Conservation (phyloP, 768 basidiomycete species). For the Rhodotorula taiwanensis region DNA sequence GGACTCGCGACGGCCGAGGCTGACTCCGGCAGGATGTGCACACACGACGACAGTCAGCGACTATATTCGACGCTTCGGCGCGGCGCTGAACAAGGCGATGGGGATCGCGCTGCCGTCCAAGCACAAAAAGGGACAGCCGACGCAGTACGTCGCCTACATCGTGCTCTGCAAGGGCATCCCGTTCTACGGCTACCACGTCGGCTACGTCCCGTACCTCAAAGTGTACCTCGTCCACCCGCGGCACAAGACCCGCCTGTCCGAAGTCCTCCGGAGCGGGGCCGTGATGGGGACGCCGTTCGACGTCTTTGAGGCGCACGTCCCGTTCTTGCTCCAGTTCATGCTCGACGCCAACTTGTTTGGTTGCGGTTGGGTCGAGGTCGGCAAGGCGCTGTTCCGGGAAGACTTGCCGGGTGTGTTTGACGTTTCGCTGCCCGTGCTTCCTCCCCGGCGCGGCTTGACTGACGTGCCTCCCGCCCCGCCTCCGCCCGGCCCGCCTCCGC, state of each 20-base stretch:
- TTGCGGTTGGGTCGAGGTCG: conserved; percentile 77
- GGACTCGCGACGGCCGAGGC: background rate
- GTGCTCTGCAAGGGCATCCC: conserved; percentile 85
- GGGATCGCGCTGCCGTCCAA: conserved; percentile 62
- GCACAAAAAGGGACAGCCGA: conserved; percentile 43
- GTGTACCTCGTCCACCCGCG: conserved; percentile 67
- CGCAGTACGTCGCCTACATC: conserved; percentile 56
- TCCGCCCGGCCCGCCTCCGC: too few species aligned
- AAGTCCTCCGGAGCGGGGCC: conserved; percentile 72
- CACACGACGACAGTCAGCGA: conserved; percentile 54
- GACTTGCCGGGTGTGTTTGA: conserved; percentile 45
- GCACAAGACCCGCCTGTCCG: conserved; percentile 60
- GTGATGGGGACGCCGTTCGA: conserved; percentile 55
- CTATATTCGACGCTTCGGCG: conserved; percentile 62
- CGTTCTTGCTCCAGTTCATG: conserved; percentile 82
- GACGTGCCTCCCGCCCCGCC: too few species aligned
- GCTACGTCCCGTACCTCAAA: conserved; percentile 82
- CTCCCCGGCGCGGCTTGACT: background rate
- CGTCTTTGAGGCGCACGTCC: conserved; percentile 82
- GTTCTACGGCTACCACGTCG: conserved; percentile 88
- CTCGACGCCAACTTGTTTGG: conserved; percentile 92
- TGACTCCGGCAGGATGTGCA: background rate
- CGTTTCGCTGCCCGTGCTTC: background rate
- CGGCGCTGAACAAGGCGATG: conserved; percentile 78
- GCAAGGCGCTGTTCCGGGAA: conserved; percentile 50